Percentiles rank a stretch among this genome's conserved stretches.
Conservation (phyloP, 305 asterid genomes). For the Solanum hybrid region DNA sequence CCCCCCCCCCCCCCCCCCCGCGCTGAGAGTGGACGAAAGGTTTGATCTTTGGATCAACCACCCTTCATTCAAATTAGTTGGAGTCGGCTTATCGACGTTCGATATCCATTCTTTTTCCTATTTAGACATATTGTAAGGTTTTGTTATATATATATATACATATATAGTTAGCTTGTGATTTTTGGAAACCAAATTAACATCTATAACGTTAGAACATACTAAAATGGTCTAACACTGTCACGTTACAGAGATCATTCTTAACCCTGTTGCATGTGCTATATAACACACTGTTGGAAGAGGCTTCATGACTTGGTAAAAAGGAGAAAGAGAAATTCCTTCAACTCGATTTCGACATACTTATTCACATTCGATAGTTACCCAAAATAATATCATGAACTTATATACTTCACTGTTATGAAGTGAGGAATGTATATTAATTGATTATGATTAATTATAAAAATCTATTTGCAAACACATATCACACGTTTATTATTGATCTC, state of each 20-base stretch:
- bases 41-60: too few relatives aligned
- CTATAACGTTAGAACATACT: too few relatives aligned
- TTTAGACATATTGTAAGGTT: too few relatives aligned
- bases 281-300: not conserved
- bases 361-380: not conserved
- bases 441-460: not conserved
- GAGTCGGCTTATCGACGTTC: too few relatives aligned
- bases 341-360: not conserved
- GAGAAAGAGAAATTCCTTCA: not conserved
- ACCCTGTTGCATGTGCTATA: not conserved
- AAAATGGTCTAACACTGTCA: too few relatives aligned
- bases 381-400: not conserved
- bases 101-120: too few relatives aligned
- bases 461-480: not conserved
- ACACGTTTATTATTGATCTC: not conserved
- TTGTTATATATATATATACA: too few relatives aligned
- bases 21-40: too few relatives aligned
- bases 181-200: too few relatives aligned
- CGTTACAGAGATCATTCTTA: not conserved
- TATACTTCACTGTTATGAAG: not conserved
- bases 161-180: too few relatives aligned
- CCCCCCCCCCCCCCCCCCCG: too few relatives aligned
- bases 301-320: not conserved
- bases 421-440: not conserved
- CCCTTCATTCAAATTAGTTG: too few relatives aligned